phyloP scores from a whole-genome alignment of 129 eudicot genomes.

The Helichrysum umbraculigerum region DNA sequence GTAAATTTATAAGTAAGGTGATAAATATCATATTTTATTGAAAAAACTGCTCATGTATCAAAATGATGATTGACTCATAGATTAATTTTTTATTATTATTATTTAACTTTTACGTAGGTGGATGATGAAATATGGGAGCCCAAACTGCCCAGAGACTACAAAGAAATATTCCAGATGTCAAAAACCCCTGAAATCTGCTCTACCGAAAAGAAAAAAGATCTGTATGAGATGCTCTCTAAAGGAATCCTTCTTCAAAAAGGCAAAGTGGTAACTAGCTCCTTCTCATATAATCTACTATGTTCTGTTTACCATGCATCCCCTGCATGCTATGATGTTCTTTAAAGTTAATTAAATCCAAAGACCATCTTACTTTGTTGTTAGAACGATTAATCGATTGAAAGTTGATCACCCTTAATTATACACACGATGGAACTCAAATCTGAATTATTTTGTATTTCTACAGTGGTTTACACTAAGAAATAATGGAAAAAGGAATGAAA shows the following conservation, averaged over 20 bases:
- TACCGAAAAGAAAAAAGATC: neutral
- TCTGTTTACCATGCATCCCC: too few relatives aligned
- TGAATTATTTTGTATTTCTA: neutral
- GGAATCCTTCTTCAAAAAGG: conserved; percentile 16
- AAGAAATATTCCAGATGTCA: conserved; percentile 7
- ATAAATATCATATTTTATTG: too few relatives aligned
- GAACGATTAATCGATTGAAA: too few relatives aligned
- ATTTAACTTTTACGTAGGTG: too few relatives aligned
- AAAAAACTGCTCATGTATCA: too few relatives aligned
- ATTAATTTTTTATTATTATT: too few relatives aligned
- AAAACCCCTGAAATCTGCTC: neutral
- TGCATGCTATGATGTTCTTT: too few relatives aligned
- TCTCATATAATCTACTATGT: neutral
- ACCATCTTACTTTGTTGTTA: too few relatives aligned
- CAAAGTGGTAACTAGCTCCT: neutral
- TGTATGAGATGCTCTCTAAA: neutral
- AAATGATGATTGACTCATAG: too few relatives aligned
- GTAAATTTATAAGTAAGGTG: too few relatives aligned
- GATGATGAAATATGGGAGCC: neutral
- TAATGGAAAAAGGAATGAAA: neutral
- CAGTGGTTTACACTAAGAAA: neutral
- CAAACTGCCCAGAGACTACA: neutral
- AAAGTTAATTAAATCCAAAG: too few relatives aligned
- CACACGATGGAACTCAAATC: neutral
- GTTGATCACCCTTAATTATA: too few relatives aligned